Percentiles rank a stretch among this genome's conserved stretches.
Conservation (phyloP, 345 rosid species). For the Populus tremula region DNA sequence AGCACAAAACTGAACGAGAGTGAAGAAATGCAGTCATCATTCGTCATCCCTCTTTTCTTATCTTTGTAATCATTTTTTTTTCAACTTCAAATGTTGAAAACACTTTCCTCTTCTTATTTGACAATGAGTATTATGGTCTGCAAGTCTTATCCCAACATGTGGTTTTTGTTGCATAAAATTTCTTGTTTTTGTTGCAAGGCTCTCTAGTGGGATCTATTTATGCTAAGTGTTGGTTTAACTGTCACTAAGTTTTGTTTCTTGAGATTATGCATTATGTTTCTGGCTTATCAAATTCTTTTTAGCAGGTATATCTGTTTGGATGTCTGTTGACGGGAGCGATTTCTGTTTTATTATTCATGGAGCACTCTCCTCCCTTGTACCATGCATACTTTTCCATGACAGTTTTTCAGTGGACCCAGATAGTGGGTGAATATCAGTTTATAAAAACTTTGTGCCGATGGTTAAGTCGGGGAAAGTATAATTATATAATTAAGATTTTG, state of each 20-base stretch:
- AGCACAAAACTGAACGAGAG: background rate
- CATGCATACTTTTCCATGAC: slow-evolving; percentile 86
- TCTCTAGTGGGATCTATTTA: slow-evolving; percentile 5
- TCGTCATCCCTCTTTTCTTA: background rate
- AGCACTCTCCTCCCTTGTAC: slow-evolving; percentile 85
- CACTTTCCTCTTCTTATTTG: background rate
- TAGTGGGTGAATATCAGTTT: slow-evolving; percentile 58
- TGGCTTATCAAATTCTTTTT: slow-evolving; percentile 29
- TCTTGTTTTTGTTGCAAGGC: slow-evolving; percentile 1
- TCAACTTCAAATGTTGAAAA: background rate
- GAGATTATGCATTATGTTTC: slow-evolving; percentile 4
- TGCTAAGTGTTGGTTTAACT: background rate
- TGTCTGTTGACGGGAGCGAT: slow-evolving; percentile 55
- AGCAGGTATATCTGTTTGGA: slow-evolving; percentile 65
- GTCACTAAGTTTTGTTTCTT: background rate
- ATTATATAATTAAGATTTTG: slow-evolving; percentile 49
- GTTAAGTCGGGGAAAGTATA: slow-evolving; percentile 43
- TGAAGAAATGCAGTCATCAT: slow-evolving; percentile 3
- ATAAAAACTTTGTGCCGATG: slow-evolving; percentile 61
- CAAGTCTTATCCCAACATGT: no score
- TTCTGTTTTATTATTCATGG: slow-evolving; percentile 50
- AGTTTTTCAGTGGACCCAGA: slow-evolving; percentile 82
- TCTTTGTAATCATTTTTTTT: background rate
- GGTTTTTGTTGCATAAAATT: background rate
- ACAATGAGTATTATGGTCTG: background rate